phyloP scores from a whole-genome alignment of 2,329 filamentous ascomycete species.

The Phialophora expanda region DNA sequence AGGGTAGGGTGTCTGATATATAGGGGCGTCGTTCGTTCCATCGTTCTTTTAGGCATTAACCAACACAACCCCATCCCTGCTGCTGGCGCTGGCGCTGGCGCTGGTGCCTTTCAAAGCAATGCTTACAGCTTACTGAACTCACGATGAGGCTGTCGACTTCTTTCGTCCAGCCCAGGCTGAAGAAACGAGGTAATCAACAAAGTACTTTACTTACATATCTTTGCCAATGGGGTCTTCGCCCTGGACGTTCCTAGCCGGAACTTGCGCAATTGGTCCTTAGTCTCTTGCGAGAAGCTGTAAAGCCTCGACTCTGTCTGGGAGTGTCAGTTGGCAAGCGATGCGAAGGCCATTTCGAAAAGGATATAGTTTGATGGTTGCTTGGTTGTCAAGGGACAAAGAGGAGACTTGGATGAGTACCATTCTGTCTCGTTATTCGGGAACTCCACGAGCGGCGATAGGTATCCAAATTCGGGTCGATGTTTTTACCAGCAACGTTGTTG shows the following conservation, averaged over 20 bases:
- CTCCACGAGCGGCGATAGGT: neutral
- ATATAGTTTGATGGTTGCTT: neutral
- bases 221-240: constrained; percentile 82
- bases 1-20: neutral
- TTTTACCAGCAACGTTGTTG: neutral
- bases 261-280: constrained; percentile 86
- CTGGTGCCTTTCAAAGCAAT: neutral
- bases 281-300: constrained; percentile 91
- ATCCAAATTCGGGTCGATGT: neutral
- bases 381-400: neutral
- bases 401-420: neutral
- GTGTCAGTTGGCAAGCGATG: constrained; percentile 5
- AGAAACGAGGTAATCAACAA: neutral
- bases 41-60: neutral
- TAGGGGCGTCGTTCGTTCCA: neutral
- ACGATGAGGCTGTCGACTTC: no score
- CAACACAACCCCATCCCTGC: neutral
- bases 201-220: constrained; percentile 81
- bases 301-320: constrained; percentile 78
- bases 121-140: neutral
- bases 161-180: neutral
- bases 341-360: neutral
- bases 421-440: neutral
- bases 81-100: neutral
- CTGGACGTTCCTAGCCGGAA: constrained; percentile 91